Percentiles rank a stretch among this genome's conserved stretches.
Evolutionary conservation across 768 basidiomycete genomes (phyloP).

Genomic region (Mycena sanguinolenta): DNA sequence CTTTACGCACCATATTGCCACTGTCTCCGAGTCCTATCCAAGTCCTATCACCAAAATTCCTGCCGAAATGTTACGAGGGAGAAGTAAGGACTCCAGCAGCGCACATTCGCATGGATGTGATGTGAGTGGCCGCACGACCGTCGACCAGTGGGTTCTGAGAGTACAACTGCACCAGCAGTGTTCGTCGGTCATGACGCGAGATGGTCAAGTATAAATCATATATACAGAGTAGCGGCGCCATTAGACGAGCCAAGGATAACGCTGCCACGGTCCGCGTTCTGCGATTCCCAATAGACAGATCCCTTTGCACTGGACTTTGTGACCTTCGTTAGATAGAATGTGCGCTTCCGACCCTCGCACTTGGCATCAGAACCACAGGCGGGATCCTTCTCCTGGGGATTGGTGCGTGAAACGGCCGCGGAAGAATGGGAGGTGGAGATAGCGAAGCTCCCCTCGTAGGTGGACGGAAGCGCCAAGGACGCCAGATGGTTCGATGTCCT

Average conservation of each 20-base stretch:
- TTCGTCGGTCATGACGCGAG: too few relatives aligned
- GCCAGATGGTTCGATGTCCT: constrained; percentile 46
- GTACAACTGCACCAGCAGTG: too few relatives aligned
- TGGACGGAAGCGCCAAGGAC: constrained; percentile 45
- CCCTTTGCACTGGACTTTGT: constrained; percentile 4
- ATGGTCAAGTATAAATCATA: constrained; percentile 6
- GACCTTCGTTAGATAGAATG: constrained; percentile 24
- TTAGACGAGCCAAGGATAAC: constrained; percentile 30
- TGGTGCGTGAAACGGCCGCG: constrained; percentile 35
- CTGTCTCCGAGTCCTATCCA: too few relatives aligned
- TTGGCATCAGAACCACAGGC: neutral
- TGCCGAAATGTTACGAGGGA: too few relatives aligned
- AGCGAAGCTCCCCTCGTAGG: constrained; percentile 59
- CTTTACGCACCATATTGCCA: too few relatives aligned
- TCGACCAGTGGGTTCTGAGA: too few relatives aligned
- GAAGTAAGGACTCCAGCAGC: too few relatives aligned
- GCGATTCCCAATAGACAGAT: constrained; percentile 31
- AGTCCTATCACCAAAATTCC: too few relatives aligned
- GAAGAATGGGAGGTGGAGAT: constrained; percentile 43
- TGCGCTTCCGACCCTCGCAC: constrained; percentile 47
- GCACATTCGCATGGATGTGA: too few relatives aligned
- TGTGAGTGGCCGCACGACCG: too few relatives aligned
- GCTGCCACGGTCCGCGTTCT: constrained; percentile 21
- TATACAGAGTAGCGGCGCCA: neutral
- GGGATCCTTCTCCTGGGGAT: constrained; percentile 48